phyloP scores from a whole-genome alignment of 257 asterid genomes.

The Solanum lycopersicoides region DNA sequence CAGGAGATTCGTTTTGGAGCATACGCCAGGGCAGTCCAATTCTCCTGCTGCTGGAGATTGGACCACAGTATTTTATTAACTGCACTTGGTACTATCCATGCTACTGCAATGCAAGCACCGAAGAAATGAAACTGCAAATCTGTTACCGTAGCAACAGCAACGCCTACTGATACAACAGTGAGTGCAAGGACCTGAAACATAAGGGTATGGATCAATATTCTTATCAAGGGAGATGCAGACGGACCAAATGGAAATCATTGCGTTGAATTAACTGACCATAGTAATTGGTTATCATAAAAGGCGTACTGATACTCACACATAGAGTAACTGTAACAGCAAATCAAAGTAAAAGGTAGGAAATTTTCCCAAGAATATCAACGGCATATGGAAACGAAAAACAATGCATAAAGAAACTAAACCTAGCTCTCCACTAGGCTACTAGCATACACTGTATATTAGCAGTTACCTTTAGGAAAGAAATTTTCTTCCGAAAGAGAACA shows the following conservation, averaged over 20 bases:
- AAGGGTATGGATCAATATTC: not conserved
- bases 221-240: not conserved
- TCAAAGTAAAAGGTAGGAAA: not conserved
- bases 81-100: constrained; percentile 95
- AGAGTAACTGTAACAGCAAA: not conserved
- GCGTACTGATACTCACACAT: not conserved
- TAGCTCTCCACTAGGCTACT: not conserved
- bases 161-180: constrained; percentile 74
- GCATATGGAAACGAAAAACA: not conserved
- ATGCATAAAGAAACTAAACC: not conserved
- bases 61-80: constrained; percentile 90
- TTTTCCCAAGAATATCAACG: not conserved
- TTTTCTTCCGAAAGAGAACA: constrained; percentile 54
- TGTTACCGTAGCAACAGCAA: constrained; percentile 88
- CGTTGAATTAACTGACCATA: not conserved
- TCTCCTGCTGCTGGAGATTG: constrained; percentile 90
- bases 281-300: not conserved
- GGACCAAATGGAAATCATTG: not conserved
- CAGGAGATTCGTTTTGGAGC: constrained; percentile 6
- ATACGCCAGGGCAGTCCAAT: constrained; percentile 94
- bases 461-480: constrained; percentile 60
- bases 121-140: constrained; percentile 90
- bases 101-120: constrained; percentile 90
- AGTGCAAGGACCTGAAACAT: constrained; percentile 76
- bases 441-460: not conserved